Base-by-base conservation (phyloP, 768 basidiomycete species). In the Piloderma croceum region DNA sequence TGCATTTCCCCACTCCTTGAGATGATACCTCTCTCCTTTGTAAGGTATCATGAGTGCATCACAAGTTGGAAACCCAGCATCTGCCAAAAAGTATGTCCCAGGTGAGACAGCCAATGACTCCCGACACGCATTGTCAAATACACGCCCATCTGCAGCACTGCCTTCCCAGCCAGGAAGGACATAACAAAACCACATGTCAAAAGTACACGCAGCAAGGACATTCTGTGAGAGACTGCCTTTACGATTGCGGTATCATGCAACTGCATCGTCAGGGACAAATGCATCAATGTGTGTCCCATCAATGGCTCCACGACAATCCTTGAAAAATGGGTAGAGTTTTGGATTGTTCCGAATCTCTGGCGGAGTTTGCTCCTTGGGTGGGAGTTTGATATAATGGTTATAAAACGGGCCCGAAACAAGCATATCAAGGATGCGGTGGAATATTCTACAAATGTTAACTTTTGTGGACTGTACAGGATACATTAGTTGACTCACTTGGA, bases 151-250 rank as follows among this genome's bases (percentile, higher is more conserved):
- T 20, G 57, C 31, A 2, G 54, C 56, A 50, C 52, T 54, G 0
- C 60, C 62, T 34, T 65, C 61, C 62, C 64, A 65, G 12, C 64
- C 61, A 37, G 25, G 27, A 0, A 62, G 47, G 17, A 60, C 36
- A 43, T 62, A 64, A 11, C 27, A 21, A 38, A 64, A 65, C 3
- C 27, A 15, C 33, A 61, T 38, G 21, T 44, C 42, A 17, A 57
- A 59, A 10, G 33, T 41, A 32, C 40, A 61, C 3, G 32, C 49
- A 0, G 58, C 58, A 27, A 63, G 56, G 24, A 53, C 46, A 38
- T 60, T 59, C 20, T 50, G 46, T 13, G 44, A 40, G 3, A 50
- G 19, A 2, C 9, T 2, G 9, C 50, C 52, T 31, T 58, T 55
- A 9, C 49, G 38, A 34, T 57, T 46, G 3, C 48, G 44, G 27